Evolutionary conservation across 2,329 filamentous ascomycete genomes (phyloP).

Genomic region (Phymatotrichopsis omnivora): DNA sequence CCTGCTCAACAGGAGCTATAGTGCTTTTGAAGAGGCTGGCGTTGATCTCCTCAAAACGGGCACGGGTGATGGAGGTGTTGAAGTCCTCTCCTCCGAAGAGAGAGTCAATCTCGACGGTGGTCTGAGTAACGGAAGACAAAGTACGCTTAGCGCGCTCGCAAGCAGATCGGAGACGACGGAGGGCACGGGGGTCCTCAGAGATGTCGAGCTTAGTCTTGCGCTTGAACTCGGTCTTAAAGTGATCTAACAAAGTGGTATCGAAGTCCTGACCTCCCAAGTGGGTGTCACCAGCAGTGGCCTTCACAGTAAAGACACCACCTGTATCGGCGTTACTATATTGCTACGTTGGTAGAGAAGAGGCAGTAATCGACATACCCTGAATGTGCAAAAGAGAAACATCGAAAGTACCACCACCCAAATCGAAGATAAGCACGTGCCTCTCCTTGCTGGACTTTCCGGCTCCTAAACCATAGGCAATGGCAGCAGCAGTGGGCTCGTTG

Average conservation of each 20-base stretch:
- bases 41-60: constrained; percentile 98
- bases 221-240: constrained; percentile 93
- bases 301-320: constrained; percentile 91
- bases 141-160: constrained; percentile 99
- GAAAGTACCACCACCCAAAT: constrained; percentile 99
- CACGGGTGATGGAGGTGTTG: constrained; percentile 93
- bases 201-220: constrained; percentile 67
- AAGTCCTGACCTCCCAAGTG: constrained; percentile 95
- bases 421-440: constrained; percentile 98
- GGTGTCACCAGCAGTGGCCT: constrained; percentile 95
- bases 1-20: constrained; percentile 89
- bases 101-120: constrained; percentile 96
- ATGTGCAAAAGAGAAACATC: constrained; percentile 99
- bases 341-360: too few species aligned
- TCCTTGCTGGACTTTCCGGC: constrained; percentile 93
- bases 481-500: constrained; percentile 97
- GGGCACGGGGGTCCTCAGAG: constrained; percentile 74
- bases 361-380: constrained; percentile 51
- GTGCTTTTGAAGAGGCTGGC: constrained; percentile 90
- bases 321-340: constrained; percentile 8
- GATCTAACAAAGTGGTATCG: constrained; percentile 87
- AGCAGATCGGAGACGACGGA: constrained; percentile 90
- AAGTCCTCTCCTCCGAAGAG: constrained; percentile 98
- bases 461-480: constrained; percentile 96
- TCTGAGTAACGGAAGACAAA: constrained; percentile 92